Conservation (phyloP, 164 flowering plant species). For the Euptelea pleiosperma region DNA sequence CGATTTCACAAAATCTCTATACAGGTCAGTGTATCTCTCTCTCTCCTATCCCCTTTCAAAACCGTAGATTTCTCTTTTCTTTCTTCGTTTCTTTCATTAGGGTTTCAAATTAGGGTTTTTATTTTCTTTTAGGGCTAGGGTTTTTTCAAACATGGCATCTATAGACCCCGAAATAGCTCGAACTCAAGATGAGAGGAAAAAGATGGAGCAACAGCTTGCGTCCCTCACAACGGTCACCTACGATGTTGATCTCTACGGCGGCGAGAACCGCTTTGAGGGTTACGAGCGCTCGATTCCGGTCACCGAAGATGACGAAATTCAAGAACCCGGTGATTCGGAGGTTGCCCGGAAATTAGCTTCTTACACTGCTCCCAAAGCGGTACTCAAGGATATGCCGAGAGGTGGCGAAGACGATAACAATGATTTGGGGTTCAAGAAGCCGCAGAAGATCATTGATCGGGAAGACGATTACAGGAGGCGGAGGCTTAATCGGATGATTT, state of each 20-base stretch:
- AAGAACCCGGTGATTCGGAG: constrained; percentile 47
- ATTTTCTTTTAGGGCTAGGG: not conserved
- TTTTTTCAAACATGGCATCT: constrained; percentile 25
- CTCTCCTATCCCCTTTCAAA: too few relatives aligned
- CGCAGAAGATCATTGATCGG: constrained; percentile 66
- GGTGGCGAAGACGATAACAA: constrained; percentile 45
- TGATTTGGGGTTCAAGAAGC: constrained; percentile 58
- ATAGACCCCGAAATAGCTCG: constrained; percentile 62
- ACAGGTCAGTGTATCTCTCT: too few relatives aligned
- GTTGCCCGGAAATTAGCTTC: constrained; percentile 68
- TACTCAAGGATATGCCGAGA: constrained; percentile 62
- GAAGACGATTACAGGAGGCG: constrained; percentile 83
- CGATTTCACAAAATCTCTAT: too few relatives aligned
- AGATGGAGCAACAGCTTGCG: constrained; percentile 73
- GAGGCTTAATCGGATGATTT: constrained; percentile 66
- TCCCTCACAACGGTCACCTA: constrained; percentile 61
- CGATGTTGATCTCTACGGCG: constrained; percentile 79
- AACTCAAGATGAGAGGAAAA: constrained; percentile 78
- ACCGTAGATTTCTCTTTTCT: too few relatives aligned
- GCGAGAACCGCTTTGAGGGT: constrained; percentile 42
- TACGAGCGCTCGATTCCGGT: constrained; percentile 72
- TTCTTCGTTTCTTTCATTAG: not conserved
- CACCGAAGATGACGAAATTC: constrained; percentile 68
- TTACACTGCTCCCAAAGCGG: constrained; percentile 78
- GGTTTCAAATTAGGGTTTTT: constrained; percentile 4